phyloP scores from a whole-genome alignment of 1,284 basidiomycete genomes.

The Vanrija sp. region DNA sequence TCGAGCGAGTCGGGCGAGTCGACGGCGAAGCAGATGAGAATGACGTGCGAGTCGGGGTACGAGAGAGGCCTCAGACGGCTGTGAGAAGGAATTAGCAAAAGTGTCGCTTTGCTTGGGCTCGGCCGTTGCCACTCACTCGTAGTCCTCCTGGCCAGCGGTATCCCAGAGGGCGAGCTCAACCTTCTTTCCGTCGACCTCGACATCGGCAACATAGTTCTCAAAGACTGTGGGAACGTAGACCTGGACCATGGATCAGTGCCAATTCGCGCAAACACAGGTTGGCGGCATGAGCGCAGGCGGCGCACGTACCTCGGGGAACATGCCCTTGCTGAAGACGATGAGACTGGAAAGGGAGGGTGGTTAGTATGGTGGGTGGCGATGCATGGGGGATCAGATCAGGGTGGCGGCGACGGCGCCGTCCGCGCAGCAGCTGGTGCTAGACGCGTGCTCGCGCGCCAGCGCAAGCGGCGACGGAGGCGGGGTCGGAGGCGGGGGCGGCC shows the following conservation, averaged over 20 bases:
- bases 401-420: background rate
- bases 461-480: background rate
- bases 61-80: constrained; percentile 77
- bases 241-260: constrained; percentile 46
- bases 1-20: constrained; percentile 89
- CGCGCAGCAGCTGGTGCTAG: background rate
- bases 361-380: background rate
- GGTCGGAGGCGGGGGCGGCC: background rate
- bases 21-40: constrained; percentile 88
- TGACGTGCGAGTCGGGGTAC: constrained; percentile 89
- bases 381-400: background rate
- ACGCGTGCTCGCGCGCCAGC: background rate
- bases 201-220: constrained; percentile 78
- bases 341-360: constrained; percentile 29
- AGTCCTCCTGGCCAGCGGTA: constrained; percentile 85
- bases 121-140: constrained; percentile 48
- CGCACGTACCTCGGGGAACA: constrained; percentile 77
- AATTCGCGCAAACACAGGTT: background rate
- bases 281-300: constrained; percentile 11
- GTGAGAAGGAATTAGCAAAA: constrained; percentile 36
- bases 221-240: constrained; percentile 92
- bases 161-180: constrained; percentile 92
- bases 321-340: constrained; percentile 67
- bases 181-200: constrained; percentile 85
- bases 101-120: background rate